Evolutionary conservation across 306 rosid species (phyloP), one percentile per base, ranked within the genome.

Genomic region (Dryas alaskensis): DNA sequence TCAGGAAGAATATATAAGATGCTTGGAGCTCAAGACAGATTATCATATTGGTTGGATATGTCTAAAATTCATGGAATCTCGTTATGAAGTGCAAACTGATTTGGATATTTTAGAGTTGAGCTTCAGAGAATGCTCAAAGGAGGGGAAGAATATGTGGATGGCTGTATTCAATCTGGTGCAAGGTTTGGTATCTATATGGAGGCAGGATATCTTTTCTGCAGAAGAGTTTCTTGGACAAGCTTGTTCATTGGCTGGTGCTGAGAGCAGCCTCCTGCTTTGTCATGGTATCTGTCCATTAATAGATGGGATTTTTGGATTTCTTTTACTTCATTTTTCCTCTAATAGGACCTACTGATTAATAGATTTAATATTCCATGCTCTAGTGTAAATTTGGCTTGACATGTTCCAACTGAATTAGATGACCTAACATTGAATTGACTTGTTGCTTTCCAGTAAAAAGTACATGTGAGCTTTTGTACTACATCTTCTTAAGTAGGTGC

Each of bases 41-140:
- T 83, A 69, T 72, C 85, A 80, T 73, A 78, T 93, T 73, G 98
- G 97, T 79, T 93, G 91, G 97, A 83, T 88, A 59, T 93, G 87
- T 85, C 98, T 93, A 68, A 93, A 89, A 76, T 80, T 87, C 60
- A 67, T 93, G 72, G 96, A 84, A 80, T 86, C 84, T 62, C 87
- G 50, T 54, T 84, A 72, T 67, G 72, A 76, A 53, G 68, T 85
- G 75, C 75, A 81, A 84, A 81, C 75, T 50, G 84, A 81, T 77
- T 72, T 82, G 43, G 80, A 81, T 79, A 40, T 62, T 51, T 60
- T 82, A 73, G 97, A 91, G 50, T 59, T 77, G 59, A 72, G 74
- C 83, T 85, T 88, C 61, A 83, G 79, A 78, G 84, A 83, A 54
- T 75, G 88, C 76, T 74, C 77, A 45, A 72, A 73, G 68, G 88